A percentile compares a stretch with the other conserved stretches of the same genome.
These are phyloP conservation scores for Boletus semigastroideus DNA, from an alignment of 1,284 basidiomycete species.

Conservation along the genomic window DNA sequence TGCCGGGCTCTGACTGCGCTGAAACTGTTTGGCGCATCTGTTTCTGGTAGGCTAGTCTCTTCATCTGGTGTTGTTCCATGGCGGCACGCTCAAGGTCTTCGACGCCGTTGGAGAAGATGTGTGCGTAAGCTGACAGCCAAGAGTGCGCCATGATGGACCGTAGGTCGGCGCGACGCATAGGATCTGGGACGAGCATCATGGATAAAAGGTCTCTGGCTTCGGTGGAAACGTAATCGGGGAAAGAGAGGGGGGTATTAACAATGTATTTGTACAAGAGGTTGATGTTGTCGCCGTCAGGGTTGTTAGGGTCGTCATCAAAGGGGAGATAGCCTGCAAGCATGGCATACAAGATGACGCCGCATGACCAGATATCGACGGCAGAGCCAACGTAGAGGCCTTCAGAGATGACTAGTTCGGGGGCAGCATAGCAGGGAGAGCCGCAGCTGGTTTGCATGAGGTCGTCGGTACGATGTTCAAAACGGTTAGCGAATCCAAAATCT, in stretches of 20 bases:
- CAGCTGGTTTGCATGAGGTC: constrained; percentile 99
- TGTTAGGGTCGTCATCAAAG: constrained; percentile 99
- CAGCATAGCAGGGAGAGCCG: constrained; percentile 97
- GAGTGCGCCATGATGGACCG: constrained; percentile 77
- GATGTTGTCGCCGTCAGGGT: constrained; percentile 99
- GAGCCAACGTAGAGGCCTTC: constrained; percentile 97
- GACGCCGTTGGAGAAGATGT: constrained; percentile 69
- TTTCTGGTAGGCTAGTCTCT: constrained; percentile 76
- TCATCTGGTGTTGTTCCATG: constrained; percentile 82
- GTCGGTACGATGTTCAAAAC: constrained; percentile 87
- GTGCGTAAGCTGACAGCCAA: constrained; percentile 74
- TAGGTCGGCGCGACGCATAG: constrained; percentile 72
- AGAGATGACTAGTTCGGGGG: constrained; percentile 98
- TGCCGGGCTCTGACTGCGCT: constrained; percentile 33
- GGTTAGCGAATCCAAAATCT: constrained; percentile 99
- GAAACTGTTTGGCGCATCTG: constrained; percentile 60
- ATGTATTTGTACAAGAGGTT: constrained; percentile 99
- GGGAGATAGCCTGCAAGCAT: constrained; percentile 99
- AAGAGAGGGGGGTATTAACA: constrained; percentile 91
- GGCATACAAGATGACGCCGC: constrained; percentile 98
- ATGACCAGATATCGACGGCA: constrained; percentile 99
- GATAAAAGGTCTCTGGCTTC: constrained; percentile 74
- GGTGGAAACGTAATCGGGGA: constrained; percentile 88
- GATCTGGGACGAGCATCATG: constrained; percentile 88
- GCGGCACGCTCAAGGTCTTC: constrained; percentile 80